Evolutionary conservation across 768 basidiomycete genomes (phyloP), one percentile per base, ranked within the genome.

Genomic region (Grammothele lineata): DNA sequence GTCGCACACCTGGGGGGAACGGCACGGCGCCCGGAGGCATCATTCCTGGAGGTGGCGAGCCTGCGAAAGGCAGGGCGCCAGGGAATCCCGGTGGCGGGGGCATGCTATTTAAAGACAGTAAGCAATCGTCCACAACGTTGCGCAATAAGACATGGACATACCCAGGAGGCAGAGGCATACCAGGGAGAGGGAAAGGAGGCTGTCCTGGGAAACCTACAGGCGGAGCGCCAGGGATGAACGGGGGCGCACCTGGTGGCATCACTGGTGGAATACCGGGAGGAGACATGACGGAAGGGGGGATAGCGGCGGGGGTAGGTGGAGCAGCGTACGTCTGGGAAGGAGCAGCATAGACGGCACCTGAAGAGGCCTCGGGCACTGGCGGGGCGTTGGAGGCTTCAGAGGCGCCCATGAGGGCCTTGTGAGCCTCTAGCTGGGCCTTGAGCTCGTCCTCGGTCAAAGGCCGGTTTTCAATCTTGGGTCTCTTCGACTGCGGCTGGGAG

Each of bases 321-420:
- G 62, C 62, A 15, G 73, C 70, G 56, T 91, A 92, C 1, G 86
- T 71, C 57, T 87, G 85, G 0, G 89, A 80, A 2, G 84, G 80
- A 24, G 84, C 87, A 18, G 80, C 80, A 57, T 85, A 90, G 0
- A 92, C 87, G 4, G 74, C 77, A 27, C 78, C 70, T n/a, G 71
- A 62, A 53, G 69, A 70, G 11, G 70, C 60, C 40, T 72, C 74
- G 10, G 70, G 59, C 2, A 72, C 58, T 12, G 69, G 55, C 12
- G 74, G 66, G 6, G 67, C 54, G 9, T 48, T 30, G 5, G 58
- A 55, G 10, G 66, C 53, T 5, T 77, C 70, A 19, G 66, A 65
- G 7, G 70, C 75, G 21, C 88, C 87, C 95, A 99, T 97, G 36
- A 98, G 75, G 6, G 86, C 86, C 63, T 85, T 92, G 67, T 98